A percentile compares a stretch with the other conserved stretches of the same genome.
These are phyloP conservation scores for Daldinia eschscholtzii DNA, from an alignment of 2,329 filamentous ascomycete species.

Conservation along the genomic window DNA sequence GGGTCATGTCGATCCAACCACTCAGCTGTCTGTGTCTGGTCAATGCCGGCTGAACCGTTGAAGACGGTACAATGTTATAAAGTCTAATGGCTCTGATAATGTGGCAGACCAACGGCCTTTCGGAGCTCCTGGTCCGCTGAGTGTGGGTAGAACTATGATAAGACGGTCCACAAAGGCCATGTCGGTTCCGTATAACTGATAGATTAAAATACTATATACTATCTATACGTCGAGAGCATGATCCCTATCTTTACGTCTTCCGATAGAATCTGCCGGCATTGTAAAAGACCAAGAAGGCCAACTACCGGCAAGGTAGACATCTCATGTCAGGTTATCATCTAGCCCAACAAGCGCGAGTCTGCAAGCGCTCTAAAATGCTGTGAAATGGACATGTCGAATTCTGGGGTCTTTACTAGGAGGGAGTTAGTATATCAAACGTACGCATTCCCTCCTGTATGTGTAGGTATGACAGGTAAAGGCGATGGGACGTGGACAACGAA, in stretches of 20 bases:
- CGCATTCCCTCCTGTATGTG: slow-evolving; percentile 15
- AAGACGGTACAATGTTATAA: neutral
- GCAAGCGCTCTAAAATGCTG: neutral
- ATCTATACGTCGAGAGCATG: slow-evolving; percentile 20
- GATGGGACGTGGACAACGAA: slow-evolving; percentile 25
- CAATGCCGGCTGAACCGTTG: slow-evolving; percentile 19
- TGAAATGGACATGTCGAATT: slow-evolving; percentile 4
- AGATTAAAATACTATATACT: slow-evolving; percentile 28
- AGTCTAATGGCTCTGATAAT: slow-evolving; percentile 21
- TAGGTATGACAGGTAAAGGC: slow-evolving; percentile 18
- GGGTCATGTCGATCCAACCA: slow-evolving; percentile 7
- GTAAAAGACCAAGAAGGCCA: slow-evolving; percentile 16
- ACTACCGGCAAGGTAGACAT: slow-evolving; percentile 28
- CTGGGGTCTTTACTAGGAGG: slow-evolving; percentile 10
- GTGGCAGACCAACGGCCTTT: slow-evolving; percentile 1
- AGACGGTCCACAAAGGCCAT: slow-evolving; percentile 14
- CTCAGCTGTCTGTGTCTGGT: slow-evolving; percentile 11
- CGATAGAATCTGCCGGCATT: slow-evolving; percentile 31
- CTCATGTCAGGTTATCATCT: slow-evolving; percentile 11
- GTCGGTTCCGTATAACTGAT: slow-evolving; percentile 9
- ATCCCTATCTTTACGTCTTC: slow-evolving; percentile 8
- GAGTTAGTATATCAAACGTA: slow-evolving; percentile 12
- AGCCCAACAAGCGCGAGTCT: slow-evolving; percentile 2
- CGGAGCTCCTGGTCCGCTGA: slow-evolving; percentile 14
- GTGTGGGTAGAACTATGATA: slow-evolving; percentile 17